A percentile compares a stretch with the other conserved stretches of the same genome.
Evolutionary conservation across 2,329 filamentous ascomycete genomes (phyloP).

Genomic region (Clarireedia sp.): DNA sequence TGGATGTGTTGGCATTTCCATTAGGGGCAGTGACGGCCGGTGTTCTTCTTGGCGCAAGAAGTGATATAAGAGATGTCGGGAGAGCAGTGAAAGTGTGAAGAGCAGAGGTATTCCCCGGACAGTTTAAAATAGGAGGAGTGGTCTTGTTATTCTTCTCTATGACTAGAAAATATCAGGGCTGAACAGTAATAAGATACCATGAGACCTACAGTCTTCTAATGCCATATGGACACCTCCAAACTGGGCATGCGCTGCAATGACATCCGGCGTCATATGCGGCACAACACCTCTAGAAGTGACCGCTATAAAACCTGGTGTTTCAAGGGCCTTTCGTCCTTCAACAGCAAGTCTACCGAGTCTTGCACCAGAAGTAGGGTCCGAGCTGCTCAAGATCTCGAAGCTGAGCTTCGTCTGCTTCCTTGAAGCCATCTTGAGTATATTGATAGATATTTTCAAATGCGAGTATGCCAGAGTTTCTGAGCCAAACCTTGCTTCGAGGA

Average conservation of each 20-base stretch:
- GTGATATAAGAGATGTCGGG: conserved; percentile 53
- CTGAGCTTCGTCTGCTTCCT: conserved; percentile 10
- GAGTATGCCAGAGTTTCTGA: too few species aligned
- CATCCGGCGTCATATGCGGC: conserved; percentile 85
- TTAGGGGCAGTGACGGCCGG: conserved; percentile 66
- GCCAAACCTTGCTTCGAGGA: too few species aligned
- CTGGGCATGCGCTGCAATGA: conserved; percentile 55
- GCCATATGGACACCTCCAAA: conserved; percentile 70
- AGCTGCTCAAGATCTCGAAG: conserved; percentile 21
- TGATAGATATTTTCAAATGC: background rate
- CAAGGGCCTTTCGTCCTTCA: conserved; percentile 53
- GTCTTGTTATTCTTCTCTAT: conserved; percentile 40
- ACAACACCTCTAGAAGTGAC: conserved; percentile 76
- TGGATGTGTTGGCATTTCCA: conserved; percentile 60
- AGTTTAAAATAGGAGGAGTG: conserved; percentile 43
- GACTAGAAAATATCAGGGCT: conserved; percentile 33
- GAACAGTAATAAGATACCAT: conserved; percentile 16
- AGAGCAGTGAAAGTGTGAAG: conserved; percentile 73
- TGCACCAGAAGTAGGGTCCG: conserved; percentile 15
- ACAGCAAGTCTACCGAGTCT: conserved; percentile 43
- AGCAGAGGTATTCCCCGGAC: conserved; percentile 32
- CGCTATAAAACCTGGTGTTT: conserved; percentile 77
- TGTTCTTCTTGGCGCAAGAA: conserved; percentile 71
- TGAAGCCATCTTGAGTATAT: conserved; percentile 1
- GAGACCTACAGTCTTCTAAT: conserved; percentile 78